Conservation (phyloP, 2,329 filamentous ascomycete genomes). For the Trichoderma oligosporum region DNA sequence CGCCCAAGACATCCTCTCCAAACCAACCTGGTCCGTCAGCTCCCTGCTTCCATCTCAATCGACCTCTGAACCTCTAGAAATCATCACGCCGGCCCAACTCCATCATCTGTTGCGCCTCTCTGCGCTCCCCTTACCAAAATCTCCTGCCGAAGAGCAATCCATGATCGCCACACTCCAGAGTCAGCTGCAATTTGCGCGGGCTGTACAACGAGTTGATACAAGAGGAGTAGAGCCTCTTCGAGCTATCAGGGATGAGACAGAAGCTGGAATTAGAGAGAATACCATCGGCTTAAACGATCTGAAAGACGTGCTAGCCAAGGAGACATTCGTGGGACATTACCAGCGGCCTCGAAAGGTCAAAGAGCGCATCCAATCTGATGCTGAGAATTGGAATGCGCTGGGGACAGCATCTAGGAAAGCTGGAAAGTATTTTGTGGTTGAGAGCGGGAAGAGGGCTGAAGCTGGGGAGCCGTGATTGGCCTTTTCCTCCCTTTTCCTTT, state of each 20-base stretch:
- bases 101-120: conserved; percentile 85
- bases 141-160: conserved; percentile 57
- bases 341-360: conserved; percentile 41
- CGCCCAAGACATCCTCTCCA: conserved; percentile 53
- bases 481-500: no score
- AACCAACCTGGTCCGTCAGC: conserved; percentile 79
- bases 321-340: conserved; percentile 58
- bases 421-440: conserved; percentile 74
- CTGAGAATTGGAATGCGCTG: conserved; percentile 68
- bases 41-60: conserved; percentile 55
- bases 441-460: conserved; percentile 49
- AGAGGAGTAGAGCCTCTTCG: conserved; percentile 67
- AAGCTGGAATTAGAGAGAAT: conserved; percentile 55
- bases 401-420: conserved; percentile 60
- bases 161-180: conserved; percentile 74
- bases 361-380: conserved; percentile 40
- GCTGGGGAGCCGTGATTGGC: conserved; percentile 16
- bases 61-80: conserved; percentile 30
- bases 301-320: conserved; percentile 52
- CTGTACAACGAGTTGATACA: conserved; percentile 77
- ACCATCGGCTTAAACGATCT: conserved; percentile 58
- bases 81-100: conserved; percentile 64
- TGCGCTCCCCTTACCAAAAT: conserved; percentile 71
- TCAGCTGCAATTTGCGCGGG: conserved; percentile 86
- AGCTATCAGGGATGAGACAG: conserved; percentile 77